Base-by-base conservation (phyloP, 257 asterid species). In the Solanum rostratum region DNA sequence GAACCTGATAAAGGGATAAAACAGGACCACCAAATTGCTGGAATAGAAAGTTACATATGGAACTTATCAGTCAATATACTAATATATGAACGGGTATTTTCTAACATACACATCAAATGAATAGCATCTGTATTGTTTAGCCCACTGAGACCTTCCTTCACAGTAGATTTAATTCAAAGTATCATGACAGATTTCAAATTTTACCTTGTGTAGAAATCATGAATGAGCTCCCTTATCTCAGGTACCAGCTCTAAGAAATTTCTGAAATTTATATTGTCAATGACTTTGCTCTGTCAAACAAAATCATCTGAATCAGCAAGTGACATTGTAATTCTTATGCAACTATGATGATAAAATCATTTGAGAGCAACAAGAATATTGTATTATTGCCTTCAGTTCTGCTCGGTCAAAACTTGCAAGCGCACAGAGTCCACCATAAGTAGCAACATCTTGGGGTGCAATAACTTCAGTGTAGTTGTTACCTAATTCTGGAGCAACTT, bases 361-460 rank as follows among this genome's bases (percentile, higher is more conserved):
- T 27, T 18, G 55, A 68, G 46, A 53, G 62, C 63, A n/a, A 65
- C 80, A 65, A 73, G 12, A 39, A 49, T 27, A 78, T 27, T 78
- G 68, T 39, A 81, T 65, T 29, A 82, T 90, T 81, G 88, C 99
- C 99, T 97, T 97, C 86, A 97, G 89, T 86, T 97, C 99, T 30
- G 97, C 89, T 20, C 99, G 95, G 84, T 97, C 98, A 89, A 97
- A 97, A 87, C 94, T 97, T 88, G 99, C 98, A 82, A 97, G 98
- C 69, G 98, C 99, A 84, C 99, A 97, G 74, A 97, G 94, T 82
- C 98, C 96, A 85, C 98, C 99, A 80, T 97, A 97, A 62, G 99
- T 97, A 39, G 99, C 99, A 88, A 95, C 90, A 91, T 97, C 99
- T 90, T 97, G 99, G 53, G 93, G 92, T 70, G 99, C 96, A 87